Conservation (phyloP, 2,329 filamentous ascomycete genomes). For the Fusarium keratoplasticum region DNA sequence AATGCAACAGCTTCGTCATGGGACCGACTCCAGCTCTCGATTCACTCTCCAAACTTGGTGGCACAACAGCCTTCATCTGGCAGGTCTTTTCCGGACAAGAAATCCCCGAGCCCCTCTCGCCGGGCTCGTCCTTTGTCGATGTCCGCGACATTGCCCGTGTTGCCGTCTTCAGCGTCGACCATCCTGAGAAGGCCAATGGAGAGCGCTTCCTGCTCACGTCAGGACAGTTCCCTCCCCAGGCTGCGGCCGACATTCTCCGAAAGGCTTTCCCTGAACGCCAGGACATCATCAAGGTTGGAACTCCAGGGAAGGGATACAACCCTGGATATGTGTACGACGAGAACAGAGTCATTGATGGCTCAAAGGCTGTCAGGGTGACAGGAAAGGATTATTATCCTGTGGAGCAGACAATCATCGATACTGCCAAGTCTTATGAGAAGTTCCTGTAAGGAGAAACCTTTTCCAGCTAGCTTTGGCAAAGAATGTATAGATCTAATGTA, state of each 20-base stretch:
- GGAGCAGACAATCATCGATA: slow-evolving; percentile 38
- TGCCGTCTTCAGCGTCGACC: slow-evolving; percentile 36
- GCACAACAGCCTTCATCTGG: slow-evolving; percentile 39
- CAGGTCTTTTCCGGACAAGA: slow-evolving; percentile 38
- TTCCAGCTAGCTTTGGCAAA: neutral
- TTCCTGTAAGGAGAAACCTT: slow-evolving; percentile 19
- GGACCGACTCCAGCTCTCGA: slow-evolving; percentile 34
- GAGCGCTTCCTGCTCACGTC: slow-evolving; percentile 35
- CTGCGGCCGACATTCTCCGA: slow-evolving; percentile 40
- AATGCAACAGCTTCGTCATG: slow-evolving; percentile 38
- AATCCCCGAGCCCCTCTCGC: slow-evolving; percentile 29
- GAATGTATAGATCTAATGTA: neutral
- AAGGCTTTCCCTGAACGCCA: slow-evolving; percentile 34
- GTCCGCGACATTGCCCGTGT: slow-evolving; percentile 40
- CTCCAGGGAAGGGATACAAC: slow-evolving; percentile 34
- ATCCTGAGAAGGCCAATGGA: slow-evolving; percentile 32
- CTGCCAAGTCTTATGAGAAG: slow-evolving; percentile 36
- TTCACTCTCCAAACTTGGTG: slow-evolving; percentile 33
- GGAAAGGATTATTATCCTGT: slow-evolving; percentile 32
- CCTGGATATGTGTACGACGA: slow-evolving; percentile 23
- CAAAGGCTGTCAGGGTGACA: slow-evolving; percentile 31
- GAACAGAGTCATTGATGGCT: slow-evolving; percentile 27
- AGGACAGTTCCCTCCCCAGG: slow-evolving; percentile 36
- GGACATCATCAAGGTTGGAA: slow-evolving; percentile 36
- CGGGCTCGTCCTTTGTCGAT: slow-evolving; percentile 32